Evolutionary conservation across 805 yeast genomes (phyloP), one percentile per base, ranked within the genome.

Genomic region (Candida takata): DNA sequence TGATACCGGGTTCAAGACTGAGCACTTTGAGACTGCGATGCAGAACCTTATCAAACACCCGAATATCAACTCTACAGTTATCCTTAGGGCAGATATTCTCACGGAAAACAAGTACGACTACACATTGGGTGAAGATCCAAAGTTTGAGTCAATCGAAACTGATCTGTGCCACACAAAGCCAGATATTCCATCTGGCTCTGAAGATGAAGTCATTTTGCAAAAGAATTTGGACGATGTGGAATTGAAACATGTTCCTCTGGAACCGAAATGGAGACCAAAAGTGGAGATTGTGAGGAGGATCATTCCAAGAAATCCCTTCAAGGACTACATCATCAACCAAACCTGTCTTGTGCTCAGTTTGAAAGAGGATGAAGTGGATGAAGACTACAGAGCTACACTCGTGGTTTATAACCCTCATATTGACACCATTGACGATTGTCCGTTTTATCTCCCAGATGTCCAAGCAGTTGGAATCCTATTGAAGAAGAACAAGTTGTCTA

Each of bases 391-490:
- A 21, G 59, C 77, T 3, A 64, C 76, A 2, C 55, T 84, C 35
- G 74, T 87, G 10, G 71, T 81, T 0, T 90, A 87, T 57, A 66
- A 80, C 1, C 95, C 97, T 0, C 96, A 88, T 54, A 69, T 87
- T 10, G 52, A 64, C 4, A 42, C 51, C 2, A 60, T 64, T 14
- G 81, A 72, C 1, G 81, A 78, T 13, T 75, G 76, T 34, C 97
- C 97, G 5, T 90, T 79, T 53, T 90, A 90, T 54, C 69, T 90
- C n/a, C 97, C 97, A 0, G 77, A 78, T 5, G 95, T 83, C 2
- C 63, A 72, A 41, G 85, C 83, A 0, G 85, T 90, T 10, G 95
- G 84, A 2, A 69, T 90, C 6, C 58, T 83, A 18, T 71, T 66
- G 43, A 47, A 58, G 6, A 53, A 61, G 6, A 48, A 52, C 2